phyloP scores from a whole-genome alignment of 1,284 basidiomycete genomes.

The Thecaphora thlaspeos region DNA sequence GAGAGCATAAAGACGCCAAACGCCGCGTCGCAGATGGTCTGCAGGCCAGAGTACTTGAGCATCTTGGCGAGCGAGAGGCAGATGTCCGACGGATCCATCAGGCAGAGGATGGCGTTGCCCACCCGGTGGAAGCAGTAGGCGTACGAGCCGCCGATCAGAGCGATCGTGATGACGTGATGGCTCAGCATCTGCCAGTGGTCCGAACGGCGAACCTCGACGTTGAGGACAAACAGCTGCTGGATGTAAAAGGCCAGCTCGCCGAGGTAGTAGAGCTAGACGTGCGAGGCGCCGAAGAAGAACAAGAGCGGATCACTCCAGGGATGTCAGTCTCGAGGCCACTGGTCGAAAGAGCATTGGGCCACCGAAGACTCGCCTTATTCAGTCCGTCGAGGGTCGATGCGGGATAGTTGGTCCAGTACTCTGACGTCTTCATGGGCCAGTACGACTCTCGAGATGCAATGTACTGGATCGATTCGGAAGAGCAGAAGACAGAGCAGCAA shows the following conservation, averaged over 20 bases:
- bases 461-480: constrained; percentile 63
- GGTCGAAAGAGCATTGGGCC: too few species aligned
- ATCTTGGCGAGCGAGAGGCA: constrained; percentile 85
- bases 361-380: constrained; percentile 67
- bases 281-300: background rate
- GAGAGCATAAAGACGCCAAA: constrained; percentile 68
- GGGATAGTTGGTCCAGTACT: constrained; percentile 81
- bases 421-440: constrained; percentile 66
- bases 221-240: constrained; percentile 83
- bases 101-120: constrained; percentile 79
- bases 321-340: too few species aligned
- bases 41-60: constrained; percentile 76
- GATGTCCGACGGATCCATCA: constrained; percentile 94
- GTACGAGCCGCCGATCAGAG: constrained; percentile 77
- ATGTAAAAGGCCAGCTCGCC: constrained; percentile 88
- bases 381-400: constrained; percentile 73
- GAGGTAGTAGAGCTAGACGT: constrained; percentile 63
- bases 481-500: constrained; percentile 1
- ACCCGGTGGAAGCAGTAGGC: constrained; percentile 79
- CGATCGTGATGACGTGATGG: constrained; percentile 87
- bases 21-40: constrained; percentile 70
- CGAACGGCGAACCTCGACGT: constrained; percentile 87
- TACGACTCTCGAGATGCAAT: constrained; percentile 74
- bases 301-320: background rate
- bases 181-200: constrained; percentile 95